Evolutionary conservation across 805 yeast genomes (phyloP), one percentile per base, ranked within the genome.

Genomic region (Wickerhamiella azymoides): DNA sequence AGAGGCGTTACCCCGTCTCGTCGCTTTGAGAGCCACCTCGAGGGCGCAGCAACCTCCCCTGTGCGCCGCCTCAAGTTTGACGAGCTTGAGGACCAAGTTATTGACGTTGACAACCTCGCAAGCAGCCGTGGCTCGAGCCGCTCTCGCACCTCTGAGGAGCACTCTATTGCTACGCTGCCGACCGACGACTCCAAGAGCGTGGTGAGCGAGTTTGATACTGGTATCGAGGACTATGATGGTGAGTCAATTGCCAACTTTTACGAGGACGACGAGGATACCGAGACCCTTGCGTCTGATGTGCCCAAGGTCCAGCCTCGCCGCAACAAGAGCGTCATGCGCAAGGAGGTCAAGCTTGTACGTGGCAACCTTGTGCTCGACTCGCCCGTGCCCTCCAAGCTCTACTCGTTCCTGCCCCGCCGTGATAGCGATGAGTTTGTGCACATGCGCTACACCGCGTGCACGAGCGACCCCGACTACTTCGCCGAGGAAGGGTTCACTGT

Each of bases 391-490:
- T 79, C 86, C 19, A 92, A 88, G 50, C 70, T 92, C 48, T 76
- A 79, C 54, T 79, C 82, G 50, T 88, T 86, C 52, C 66, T 93
- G 46, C 94, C 96, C 4, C 71, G 85, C 55, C 76, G 92, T 40
- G 94, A 84, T 52, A 79, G 80, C 52, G 95, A 92, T 47, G 99
- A 92, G 62, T 92, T 85, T 61, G 79, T 92, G 13, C 84, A 84
- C 64, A 88, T 92, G 96, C 79, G 96, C 53, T 92, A 92, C 62
- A 84, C 97, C 0, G 99, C 98, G 0, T 88, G 94, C 58, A 92
- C 99, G 1, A 72, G 93, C 1, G 88, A 82, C 47, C 95, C 98
- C 1, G 92, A 88, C 62, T 80, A 82, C 30, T 92, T 84, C 59
- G 74, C 76, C 14, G 70, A 67, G 3, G 76, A 74, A 40, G 97